Percentiles rank a stretch among this genome's conserved stretches.
phyloP scores from a whole-genome alignment of 495 filamentous ascomycete genomes.

The Jackrogersella multiformis region DNA sequence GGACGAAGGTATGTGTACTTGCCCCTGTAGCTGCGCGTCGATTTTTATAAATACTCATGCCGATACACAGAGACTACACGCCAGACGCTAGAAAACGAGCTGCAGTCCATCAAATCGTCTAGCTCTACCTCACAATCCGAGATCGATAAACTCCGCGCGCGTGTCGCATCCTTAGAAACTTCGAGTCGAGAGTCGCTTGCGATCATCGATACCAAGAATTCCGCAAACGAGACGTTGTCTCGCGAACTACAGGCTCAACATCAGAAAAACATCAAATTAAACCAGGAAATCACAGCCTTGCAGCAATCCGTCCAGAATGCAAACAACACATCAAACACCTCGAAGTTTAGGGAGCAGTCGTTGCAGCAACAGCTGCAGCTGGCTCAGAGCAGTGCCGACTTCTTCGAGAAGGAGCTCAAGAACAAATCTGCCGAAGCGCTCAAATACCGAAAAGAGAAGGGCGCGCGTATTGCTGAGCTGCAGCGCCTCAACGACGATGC shows the following conservation, averaged over 20 bases:
- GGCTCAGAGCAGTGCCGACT: conserved; percentile 87
- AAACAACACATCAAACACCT: conserved; percentile 75
- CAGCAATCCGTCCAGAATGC: conserved; percentile 85
- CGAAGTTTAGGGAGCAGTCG: conserved; percentile 87
- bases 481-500: conserved; percentile 89
- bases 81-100: conserved; percentile 76
- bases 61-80: conserved; percentile 46
- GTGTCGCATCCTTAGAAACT: conserved; percentile 84
- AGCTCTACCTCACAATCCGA: conserved; percentile 80
- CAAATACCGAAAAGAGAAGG: conserved; percentile 95
- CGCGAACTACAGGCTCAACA: conserved; percentile 88
- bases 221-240: conserved; percentile 83
- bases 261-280: conserved; percentile 83
- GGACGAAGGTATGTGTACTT: conserved; percentile 72
- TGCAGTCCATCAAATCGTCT: conserved; percentile 79
- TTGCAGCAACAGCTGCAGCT: conserved; percentile 89
- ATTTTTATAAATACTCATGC: conserved; percentile 26
- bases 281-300: conserved; percentile 77
- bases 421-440: conserved; percentile 84
- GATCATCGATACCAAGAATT: conserved; percentile 87
- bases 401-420: conserved; percentile 88
- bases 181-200: conserved; percentile 90
- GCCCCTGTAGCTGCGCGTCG: background rate
- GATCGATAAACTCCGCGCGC: conserved; percentile 74
- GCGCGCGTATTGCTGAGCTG: conserved; percentile 81